Evolutionary conservation across 106 monocot genomes (phyloP).

Genomic region (Vanilla planifolia): DNA sequence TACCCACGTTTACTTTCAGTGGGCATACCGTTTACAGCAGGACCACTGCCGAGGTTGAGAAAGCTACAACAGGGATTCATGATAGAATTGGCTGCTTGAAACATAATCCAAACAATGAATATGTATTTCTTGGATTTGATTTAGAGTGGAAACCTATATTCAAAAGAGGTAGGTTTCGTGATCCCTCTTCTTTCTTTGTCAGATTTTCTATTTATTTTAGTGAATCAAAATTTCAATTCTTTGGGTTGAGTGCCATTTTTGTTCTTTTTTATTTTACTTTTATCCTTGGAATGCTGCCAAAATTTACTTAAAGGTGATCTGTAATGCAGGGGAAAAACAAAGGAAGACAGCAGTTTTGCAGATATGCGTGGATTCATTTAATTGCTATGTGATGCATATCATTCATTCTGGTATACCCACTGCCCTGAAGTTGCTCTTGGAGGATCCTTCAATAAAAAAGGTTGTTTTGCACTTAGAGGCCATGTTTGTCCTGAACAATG

Average conservation of each 20-base stretch:
- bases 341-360: slow-evolving; percentile 90
- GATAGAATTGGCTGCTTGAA: slow-evolving; percentile 39
- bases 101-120: slow-evolving; percentile 8
- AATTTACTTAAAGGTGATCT: slow-evolving; percentile 1
- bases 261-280: no score
- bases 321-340: slow-evolving; percentile 49
- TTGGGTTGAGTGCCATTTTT: no score
- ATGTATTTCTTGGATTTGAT: slow-evolving; percentile 77
- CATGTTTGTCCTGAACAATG: no score
- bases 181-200: not conserved
- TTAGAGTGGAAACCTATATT: slow-evolving; percentile 86
- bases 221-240: no score
- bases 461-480: slow-evolving; percentile 19
- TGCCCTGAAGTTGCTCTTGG: slow-evolving; percentile 53
- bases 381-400: slow-evolving; percentile 82
- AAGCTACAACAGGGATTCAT: slow-evolving; percentile 46
- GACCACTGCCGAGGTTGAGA: slow-evolving; percentile 65
- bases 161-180: slow-evolving; percentile 38
- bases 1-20: slow-evolving; percentile 45
- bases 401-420: slow-evolving; percentile 84
- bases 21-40: slow-evolving; percentile 66
- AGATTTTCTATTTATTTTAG: not conserved
- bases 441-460: slow-evolving; percentile 63
- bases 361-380: slow-evolving; percentile 55
- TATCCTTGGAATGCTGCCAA: not conserved